Evolutionary conservation across 805 yeast genomes (phyloP), one percentile per base, ranked within the genome.

Genomic region (Zygosaccharomyces bailii): DNA sequence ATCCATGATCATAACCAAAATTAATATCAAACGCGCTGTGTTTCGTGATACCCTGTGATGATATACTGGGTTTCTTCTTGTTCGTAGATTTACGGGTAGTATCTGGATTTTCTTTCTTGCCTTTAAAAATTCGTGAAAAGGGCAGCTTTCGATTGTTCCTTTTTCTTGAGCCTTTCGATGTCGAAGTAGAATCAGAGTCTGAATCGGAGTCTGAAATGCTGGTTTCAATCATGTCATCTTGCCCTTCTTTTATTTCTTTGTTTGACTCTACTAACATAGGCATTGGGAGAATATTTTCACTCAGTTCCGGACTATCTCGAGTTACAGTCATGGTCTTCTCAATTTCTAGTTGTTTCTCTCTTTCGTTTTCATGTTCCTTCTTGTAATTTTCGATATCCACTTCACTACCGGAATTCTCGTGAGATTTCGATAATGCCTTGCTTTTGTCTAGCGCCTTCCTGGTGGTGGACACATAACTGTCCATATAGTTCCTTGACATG

Each of bases 1-100:
- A 39, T 38, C 53, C 55, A 24, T 59, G 63, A 44, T 61, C 61
- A 39, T 58, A 61, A 42, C 61, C 65, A 44, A 60, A 60, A 20
- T 57, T 57, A 54, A 59, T 53, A 10, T 59, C 53, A 40, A 56
- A 60, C 16, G 45, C 45, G 24, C 49, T 44, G 18, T 47, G 47
- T 34, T 42, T 45, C 24, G 47, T 39, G 27, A 25, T 47, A 13
- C 23, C 43, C 13, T 30, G 45, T 10, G 33, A n/a, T 14, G 33
- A 25, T 10, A 37, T 11, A 33, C 23, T 31, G 5, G 39, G 11
- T 34, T 24, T 45, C 21, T 34, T 42, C 20, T 44, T 47, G 18
- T 34, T 23, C 19, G 25, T 16, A 14, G 41, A 44, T 34, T 42
- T 46, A 18, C 38, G 32, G 21, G 41, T 37, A 5, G 49, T 6